These are phyloP conservation scores for Cyclotella baltica DNA, from an alignment of 108 stramenopile genomes.

Conservation along the genomic window DNA sequence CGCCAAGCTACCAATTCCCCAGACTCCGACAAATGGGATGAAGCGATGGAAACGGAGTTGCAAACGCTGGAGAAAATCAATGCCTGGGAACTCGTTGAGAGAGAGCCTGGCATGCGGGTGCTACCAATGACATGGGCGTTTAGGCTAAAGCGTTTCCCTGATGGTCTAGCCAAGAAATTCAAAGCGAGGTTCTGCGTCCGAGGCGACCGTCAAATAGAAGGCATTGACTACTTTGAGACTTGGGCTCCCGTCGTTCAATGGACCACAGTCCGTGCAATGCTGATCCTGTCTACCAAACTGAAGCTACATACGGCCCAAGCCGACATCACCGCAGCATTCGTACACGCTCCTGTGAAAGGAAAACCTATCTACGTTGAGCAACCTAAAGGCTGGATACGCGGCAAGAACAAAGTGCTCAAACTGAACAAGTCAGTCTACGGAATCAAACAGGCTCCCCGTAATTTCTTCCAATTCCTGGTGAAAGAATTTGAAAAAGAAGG, in stretches of 20 bases:
- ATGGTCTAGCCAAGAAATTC: slow-evolving; percentile 55
- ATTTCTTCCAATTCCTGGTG: too few species aligned
- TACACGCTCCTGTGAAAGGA: too few species aligned
- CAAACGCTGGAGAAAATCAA: slow-evolving; percentile 23
- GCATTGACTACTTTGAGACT: slow-evolving; percentile 31
- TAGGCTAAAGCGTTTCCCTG: slow-evolving; percentile 57
- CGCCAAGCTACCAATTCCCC: slow-evolving; percentile 21
- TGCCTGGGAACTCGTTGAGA: slow-evolving; percentile 32
- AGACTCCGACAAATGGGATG: slow-evolving; percentile 30
- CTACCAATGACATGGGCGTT: slow-evolving; percentile 58
- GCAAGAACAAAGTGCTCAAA: slow-evolving; percentile 46
- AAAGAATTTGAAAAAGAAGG: slow-evolving; percentile 4
- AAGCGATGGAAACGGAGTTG: slow-evolving; percentile 33
- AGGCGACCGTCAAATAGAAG: slow-evolving; percentile 47
- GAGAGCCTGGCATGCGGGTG: too few species aligned
- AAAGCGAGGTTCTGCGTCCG: slow-evolving; percentile 60
- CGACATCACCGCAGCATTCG: slow-evolving; percentile 30
- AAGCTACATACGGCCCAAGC: slow-evolving; percentile 51
- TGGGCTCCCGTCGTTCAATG: too few species aligned
- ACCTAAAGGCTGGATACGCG: too few species aligned
- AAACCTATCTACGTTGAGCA: slow-evolving; percentile 43
- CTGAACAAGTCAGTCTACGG: too few species aligned
- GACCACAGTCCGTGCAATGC: too few species aligned
- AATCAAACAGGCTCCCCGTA: too few species aligned
- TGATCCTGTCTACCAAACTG: too few species aligned